Base-by-base conservation (phyloP, 2,329 filamentous ascomycete genomes). In the Zymoseptoria ardabiliae region DNA sequence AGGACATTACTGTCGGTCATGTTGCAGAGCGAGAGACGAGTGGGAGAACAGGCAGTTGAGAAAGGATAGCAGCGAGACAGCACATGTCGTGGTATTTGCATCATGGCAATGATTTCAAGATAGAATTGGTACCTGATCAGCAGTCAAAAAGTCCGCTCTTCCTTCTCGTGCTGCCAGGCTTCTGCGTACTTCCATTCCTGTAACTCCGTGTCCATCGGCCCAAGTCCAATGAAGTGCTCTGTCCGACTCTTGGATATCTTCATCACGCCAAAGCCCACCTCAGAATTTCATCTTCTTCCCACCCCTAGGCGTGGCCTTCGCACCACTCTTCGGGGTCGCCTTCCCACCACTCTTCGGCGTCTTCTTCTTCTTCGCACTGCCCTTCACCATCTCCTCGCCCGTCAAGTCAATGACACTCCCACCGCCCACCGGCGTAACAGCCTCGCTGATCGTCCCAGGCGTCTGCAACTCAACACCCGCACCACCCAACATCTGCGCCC, bases 391-490 rank as follows among this genome's bases (percentile, higher is more conserved):
- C 35, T 45, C 35, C 35, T 45, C 35, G n/a, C 35, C 35, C 35
- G 35, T 45, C 35, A 45, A 13, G 7, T 45, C 35, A 7, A 17
- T n/a, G 3, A 45, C 35, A 3, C 49, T n/a, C 48, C 56, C 50
- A 17, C 55, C 61, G 6, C 57, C 57, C 10, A 48, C 51, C 3
- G 66, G 66, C 25, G 66, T 68, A n/a, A 55, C 58, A 28, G 59
- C 64, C 55, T 68, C 66, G 13, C 59, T 63, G 13, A 65, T 10
- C 2, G 65, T 67, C 22, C 62, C 59, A 0, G 65, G 66, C 2
- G 66, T 67, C 11, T 55, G 23, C 9, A 45, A 23, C 13, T 25
- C 45, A 7, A 23, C 21, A 4, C 50, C 54, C 3, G 61, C 58
- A 25, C 49, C 58, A 2, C 20, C 54, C n/a, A 20, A 10, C 22